phyloP scores from a whole-genome alignment of 169 alveolate genomes.

The Miamiensis avidus region DNA sequence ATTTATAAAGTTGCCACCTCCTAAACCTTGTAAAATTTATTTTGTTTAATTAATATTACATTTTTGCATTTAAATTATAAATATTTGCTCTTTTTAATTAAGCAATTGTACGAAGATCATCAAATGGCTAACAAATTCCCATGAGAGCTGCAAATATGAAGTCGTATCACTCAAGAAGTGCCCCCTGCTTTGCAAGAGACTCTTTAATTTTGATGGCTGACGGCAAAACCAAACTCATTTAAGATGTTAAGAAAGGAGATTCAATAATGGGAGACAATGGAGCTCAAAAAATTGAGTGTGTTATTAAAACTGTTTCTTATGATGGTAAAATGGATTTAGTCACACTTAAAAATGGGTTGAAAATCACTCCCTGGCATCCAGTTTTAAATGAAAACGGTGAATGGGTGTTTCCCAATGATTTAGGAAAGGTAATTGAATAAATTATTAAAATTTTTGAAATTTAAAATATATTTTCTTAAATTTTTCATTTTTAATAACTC shows the following conservation, averaged over 20 bases:
- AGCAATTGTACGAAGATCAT: too few species aligned
- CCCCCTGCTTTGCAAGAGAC: constrained; percentile 8
- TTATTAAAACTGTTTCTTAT: neutral
- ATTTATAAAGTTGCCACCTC: neutral
- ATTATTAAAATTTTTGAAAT: too few species aligned
- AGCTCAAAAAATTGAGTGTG: constrained; percentile 3
- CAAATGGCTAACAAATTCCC: neutral
- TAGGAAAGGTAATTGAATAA: neutral
- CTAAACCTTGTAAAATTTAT: neutral
- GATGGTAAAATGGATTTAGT: neutral
- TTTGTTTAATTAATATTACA: too few species aligned
- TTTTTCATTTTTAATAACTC: too few species aligned
- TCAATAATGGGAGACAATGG: neutral
- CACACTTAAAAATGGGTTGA: neutral
- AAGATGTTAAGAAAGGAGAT: constrained; percentile 21
- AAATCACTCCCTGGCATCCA: constrained; percentile 8
- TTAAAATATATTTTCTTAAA: too few species aligned
- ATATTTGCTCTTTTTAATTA: too few species aligned
- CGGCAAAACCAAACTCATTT: neutral
- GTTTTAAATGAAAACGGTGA: constrained; percentile 11
- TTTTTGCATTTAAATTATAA: too few species aligned
- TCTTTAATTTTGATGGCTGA: neutral
- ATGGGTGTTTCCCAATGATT: constrained; percentile 15
- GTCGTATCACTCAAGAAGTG: neutral
- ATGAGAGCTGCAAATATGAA: neutral